Base-by-base conservation (phyloP, 2,329 filamentous ascomycete species). In the Alternaria burnsii region DNA sequence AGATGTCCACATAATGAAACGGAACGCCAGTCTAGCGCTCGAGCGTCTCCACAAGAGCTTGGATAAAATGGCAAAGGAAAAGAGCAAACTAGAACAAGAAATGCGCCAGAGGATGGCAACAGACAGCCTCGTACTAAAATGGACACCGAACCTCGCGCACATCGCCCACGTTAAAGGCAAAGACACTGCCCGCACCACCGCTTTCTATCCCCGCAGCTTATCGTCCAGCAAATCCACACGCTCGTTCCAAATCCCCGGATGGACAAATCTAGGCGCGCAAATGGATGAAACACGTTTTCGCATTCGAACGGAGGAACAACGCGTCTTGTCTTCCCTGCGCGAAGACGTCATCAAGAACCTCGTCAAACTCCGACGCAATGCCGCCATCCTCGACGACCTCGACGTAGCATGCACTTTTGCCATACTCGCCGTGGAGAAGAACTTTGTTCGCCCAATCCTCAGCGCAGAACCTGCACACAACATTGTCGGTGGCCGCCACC, bases 331-430 rank as follows among this genome's bases (percentile, higher is more conserved):
- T 58, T 80, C 85, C 5, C 83, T 99, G 9, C 90, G 94, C 30
- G 86, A 89, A 62, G 84, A 87, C 52, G 93, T 97, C 0, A 88
- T 98, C 4, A 81, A 86, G 47, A 94, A 94, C 70, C 86, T 99
- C 3, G 88, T 97, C 64, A 92, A 90, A 71, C 86, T 99, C 14
- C 89, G 95, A 6, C 91, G 91, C 58, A 98, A 97, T 77, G 94
- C 94, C 11, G 86, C 88, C n/a, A 91, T 97, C 1, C 87, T 99
- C 20, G 94, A 98, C 76, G 94, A 97, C 78, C 86, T 99, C 9
- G 95, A 99, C 78, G 91, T 99, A 38, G 87, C 91, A 3, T 92
- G 92, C 56, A 93, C 93, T 0, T 97, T 97, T 73, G 93, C 95
- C 3, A 85, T 84, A 5, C 84, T 98, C 3, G 94, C 95, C 2